Base-by-base conservation (phyloP, 371 early-diverging fungal genomes). In the Coemansia sp. region DNA sequence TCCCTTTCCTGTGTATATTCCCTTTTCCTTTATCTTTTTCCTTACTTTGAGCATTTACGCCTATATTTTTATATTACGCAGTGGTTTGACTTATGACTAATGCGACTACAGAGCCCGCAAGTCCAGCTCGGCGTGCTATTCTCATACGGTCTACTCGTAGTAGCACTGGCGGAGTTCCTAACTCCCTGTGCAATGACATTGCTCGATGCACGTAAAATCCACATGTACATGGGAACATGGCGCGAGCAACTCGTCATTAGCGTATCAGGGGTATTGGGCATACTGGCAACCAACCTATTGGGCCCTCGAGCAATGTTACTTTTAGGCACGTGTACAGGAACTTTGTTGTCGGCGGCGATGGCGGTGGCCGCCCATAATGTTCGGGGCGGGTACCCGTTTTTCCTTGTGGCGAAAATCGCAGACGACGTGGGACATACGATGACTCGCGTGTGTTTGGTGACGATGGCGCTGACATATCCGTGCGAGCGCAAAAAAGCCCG, bases 81-180 rank as follows among this genome's bases (percentile, higher is more conserved):
- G 21, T 3, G 11, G 16, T 48, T 21, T n/a, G 21, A 48, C 21
- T 21, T 48, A 48, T 48, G 48, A 16, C 48, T 48, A 39, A 66
- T 67, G 68, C 64, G 68, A 29, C 63, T 42, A 11, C 58, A 48
- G 50, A 63, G 63, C 39, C 68, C 68, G 10, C 68, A 68, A 29
- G 68, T 48, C 10, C 68, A 68, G 64, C 63, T 68, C 26, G 39
- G 48, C 14, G 42, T 68, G 3, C 29, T 68, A 16, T 50, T 55
- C 21, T 51, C 51, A 18, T 56, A 56, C 29, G 39, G 39, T 5
- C 2, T 68, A 14, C 16, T 68, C 8, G 34, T 63, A 10, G 37
- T 50, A 6, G 54, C 63, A 0, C 16, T 68, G 10, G 13, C 58
- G 0, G 57, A 47, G 29, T 47, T 68, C 2, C 48, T 50, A 2